A percentile compares a stretch with the other conserved stretches of the same genome.
These are phyloP conservation scores for Cryphonectria parasitica DNA, from an alignment of 2,329 filamentous ascomycete species.

Conservation along the genomic window DNA sequence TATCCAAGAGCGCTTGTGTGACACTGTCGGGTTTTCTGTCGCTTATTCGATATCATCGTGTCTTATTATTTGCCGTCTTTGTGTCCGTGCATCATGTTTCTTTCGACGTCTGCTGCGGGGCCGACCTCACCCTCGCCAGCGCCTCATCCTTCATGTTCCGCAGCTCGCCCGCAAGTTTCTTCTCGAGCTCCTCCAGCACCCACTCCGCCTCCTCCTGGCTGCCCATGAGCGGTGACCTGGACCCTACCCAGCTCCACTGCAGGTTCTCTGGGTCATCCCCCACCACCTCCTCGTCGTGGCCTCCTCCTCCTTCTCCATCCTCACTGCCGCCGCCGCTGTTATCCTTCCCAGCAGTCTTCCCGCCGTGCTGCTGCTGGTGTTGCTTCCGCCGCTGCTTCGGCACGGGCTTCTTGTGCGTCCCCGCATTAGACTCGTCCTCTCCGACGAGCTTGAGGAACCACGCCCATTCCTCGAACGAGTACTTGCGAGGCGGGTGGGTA, in stretches of 20 bases:
- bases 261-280: conserved; percentile 34
- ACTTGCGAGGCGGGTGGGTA: conserved; percentile 61
- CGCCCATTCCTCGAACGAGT: conserved; percentile 84
- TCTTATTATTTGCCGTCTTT: no score
- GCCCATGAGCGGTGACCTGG: conserved; percentile 71
- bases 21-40: neutral
- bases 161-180: conserved; percentile 57
- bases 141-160: conserved; percentile 36
- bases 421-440: conserved; percentile 59
- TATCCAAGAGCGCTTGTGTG: neutral
- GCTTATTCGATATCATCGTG: neutral
- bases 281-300: conserved; percentile 13
- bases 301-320: neutral
- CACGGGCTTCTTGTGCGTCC: conserved; percentile 51
- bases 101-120: neutral
- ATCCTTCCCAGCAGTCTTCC: neutral
- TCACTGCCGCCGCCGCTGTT: neutral
- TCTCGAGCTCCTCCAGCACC: conserved; percentile 68
- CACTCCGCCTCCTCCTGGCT: conserved; percentile 71
- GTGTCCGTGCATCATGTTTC: neutral
- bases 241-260: conserved; percentile 75
- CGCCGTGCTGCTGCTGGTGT: conserved; percentile 12
- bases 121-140: neutral
- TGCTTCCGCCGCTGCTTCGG: conserved; percentile 22
- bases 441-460: conserved; percentile 81